Percentiles rank a stretch among this genome's conserved stretches.
Conservation (phyloP, 1,284 basidiomycete species). For the Tilletia caries region DNA sequence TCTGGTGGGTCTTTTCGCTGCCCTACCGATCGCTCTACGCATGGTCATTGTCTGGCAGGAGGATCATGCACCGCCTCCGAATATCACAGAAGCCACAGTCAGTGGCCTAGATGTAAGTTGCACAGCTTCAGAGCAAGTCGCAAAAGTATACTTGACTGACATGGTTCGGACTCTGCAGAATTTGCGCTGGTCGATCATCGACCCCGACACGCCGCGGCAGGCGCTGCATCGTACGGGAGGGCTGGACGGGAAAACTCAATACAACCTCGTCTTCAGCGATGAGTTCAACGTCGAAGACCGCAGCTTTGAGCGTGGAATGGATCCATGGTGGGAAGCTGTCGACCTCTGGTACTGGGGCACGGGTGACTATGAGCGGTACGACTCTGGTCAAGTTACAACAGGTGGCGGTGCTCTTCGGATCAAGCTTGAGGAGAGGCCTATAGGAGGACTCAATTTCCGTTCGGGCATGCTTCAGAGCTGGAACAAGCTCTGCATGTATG, state of each 20-base stretch:
- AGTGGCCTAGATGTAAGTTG: slow-evolving; percentile 17
- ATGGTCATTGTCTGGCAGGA: slow-evolving; percentile 9
- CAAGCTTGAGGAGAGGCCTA: slow-evolving; percentile 53
- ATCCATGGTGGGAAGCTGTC: slow-evolving; percentile 53
- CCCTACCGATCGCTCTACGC: slow-evolving; percentile 32
- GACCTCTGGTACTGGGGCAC: slow-evolving; percentile 46
- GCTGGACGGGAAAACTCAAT: slow-evolving; percentile 25
- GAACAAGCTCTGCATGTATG: slow-evolving; percentile 53
- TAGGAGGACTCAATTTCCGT: slow-evolving; percentile 42
- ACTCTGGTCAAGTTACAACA: slow-evolving; percentile 42
- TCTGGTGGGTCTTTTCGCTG: slow-evolving; percentile 32
- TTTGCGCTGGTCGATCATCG: slow-evolving; percentile 29
- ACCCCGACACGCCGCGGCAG: slow-evolving; percentile 38
- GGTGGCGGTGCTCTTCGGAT: slow-evolving; percentile 35
- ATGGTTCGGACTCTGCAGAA: slow-evolving; percentile 22
- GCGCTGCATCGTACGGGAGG: slow-evolving; percentile 22
- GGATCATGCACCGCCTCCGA: slow-evolving; percentile 24
- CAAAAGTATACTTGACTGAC: slow-evolving; percentile 12
- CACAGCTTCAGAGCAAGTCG: slow-evolving; percentile 27
- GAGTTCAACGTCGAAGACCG: slow-evolving; percentile 46
- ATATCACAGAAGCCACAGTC: neutral
- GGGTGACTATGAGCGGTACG: slow-evolving; percentile 41
- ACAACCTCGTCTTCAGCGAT: slow-evolving; percentile 48
- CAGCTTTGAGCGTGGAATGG: slow-evolving; percentile 47
- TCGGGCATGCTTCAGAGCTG: slow-evolving; percentile 47